These are phyloP conservation scores for Solanum hybrid DNA, from an alignment of 305 asterid genomes.

Conservation along the genomic window DNA sequence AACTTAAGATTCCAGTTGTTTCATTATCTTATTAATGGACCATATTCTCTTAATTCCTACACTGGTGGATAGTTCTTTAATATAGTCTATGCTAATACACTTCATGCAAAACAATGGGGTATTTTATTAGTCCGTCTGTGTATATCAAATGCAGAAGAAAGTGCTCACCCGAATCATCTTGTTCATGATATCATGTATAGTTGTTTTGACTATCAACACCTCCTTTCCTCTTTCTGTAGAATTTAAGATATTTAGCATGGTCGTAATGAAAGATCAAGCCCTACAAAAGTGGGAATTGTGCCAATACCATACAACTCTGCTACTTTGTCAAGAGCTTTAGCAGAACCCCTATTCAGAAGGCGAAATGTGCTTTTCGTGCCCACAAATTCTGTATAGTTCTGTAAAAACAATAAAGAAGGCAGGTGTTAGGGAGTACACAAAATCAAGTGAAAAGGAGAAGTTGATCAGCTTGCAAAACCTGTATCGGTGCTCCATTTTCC, in stretches of 20 bases:
- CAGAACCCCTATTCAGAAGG: constrained; percentile 96
- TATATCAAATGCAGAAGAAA: background rate
- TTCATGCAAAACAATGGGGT: background rate
- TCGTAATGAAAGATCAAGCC: constrained; percentile 7
- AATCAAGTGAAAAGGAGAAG: constrained; percentile 4
- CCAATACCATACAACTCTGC: constrained; percentile 86
- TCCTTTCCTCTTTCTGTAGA: constrained; percentile 80
- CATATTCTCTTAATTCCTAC: background rate
- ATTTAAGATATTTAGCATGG: constrained; percentile 18
- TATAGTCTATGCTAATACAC: background rate
- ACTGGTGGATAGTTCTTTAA: background rate
- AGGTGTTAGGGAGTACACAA: constrained; percentile 12
- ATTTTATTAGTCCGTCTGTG: background rate
- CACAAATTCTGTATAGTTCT: constrained; percentile 81
- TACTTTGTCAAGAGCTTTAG: constrained; percentile 99
- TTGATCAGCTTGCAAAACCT: constrained; percentile 37
- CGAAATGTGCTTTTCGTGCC: constrained; percentile 95
- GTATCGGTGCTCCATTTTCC: constrained; percentile 96
- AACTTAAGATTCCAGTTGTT: background rate
- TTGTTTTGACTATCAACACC: constrained; percentile 83
- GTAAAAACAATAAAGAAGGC: constrained; percentile 16
- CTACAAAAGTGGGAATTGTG: constrained; percentile 19
- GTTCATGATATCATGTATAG: constrained; percentile 95
- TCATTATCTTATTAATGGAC: background rate
- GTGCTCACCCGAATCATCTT: constrained; percentile 78